Conservation (phyloP, 1,284 basidiomycete genomes). For the Sparassis latifolia region DNA sequence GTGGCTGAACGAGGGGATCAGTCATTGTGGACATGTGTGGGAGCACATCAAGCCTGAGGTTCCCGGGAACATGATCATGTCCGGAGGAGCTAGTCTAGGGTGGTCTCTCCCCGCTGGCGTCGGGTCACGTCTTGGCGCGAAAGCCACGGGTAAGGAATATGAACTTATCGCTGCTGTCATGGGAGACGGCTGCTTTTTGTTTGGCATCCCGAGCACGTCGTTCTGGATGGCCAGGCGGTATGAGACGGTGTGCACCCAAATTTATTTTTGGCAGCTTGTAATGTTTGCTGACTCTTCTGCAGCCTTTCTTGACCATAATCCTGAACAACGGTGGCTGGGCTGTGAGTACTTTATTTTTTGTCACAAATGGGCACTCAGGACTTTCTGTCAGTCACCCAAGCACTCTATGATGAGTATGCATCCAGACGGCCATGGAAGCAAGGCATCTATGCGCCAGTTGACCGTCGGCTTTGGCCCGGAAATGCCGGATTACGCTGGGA, state of each 20-base stretch:
- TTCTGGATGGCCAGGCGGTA: conserved; percentile 70
- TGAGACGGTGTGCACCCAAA: conserved; percentile 41
- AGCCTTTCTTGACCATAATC: conserved; percentile 68
- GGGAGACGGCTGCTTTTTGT: conserved; percentile 65
- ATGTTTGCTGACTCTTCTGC: neutral
- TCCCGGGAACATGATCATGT: conserved; percentile 44
- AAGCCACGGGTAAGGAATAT: conserved; percentile 25
- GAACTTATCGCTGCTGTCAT: conserved; percentile 54
- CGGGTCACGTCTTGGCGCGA: conserved; percentile 45
- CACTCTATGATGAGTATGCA: conserved; percentile 60
- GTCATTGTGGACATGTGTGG: conserved; percentile 50
- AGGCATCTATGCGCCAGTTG: conserved; percentile 39
- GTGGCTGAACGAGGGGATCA: conserved; percentile 59
- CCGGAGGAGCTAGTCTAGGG: conserved; percentile 57
- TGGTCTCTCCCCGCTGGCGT: conserved; percentile 62
- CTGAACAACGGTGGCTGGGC: conserved; percentile 71
- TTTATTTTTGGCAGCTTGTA: neutral
- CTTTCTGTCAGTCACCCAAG: conserved; percentile 43
- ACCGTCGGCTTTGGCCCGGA: conserved; percentile 60
- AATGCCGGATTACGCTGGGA: conserved; percentile 53
- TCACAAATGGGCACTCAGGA: neutral
- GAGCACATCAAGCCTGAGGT: conserved; percentile 47
- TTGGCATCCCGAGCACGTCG: conserved; percentile 56
- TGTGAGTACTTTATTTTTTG: conserved; percentile 25
- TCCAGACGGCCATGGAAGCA: conserved; percentile 49